Base-by-base conservation (phyloP, 371 early-diverging fungal genomes). In the Apophysomyces variabilis region DNA sequence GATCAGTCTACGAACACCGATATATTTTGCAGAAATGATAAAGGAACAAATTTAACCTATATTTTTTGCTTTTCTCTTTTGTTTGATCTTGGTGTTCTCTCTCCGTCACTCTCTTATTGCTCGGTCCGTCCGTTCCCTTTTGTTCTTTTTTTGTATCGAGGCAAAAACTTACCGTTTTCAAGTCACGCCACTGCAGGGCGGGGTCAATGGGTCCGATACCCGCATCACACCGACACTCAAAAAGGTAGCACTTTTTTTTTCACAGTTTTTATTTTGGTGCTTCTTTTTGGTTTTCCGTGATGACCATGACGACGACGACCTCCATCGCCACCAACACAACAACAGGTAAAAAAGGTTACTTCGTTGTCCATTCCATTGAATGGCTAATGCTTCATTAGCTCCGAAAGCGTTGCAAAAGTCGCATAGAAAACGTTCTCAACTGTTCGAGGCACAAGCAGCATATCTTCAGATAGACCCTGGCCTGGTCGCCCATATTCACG, bases 381-480 rank as follows among this genome's bases (percentile, higher is more conserved):
- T 50, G n/a, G 9, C 3, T 26, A 18, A 21, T 21, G 21, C 1
- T 41, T 61, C 12, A 32, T 26, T 46, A 16, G 18, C 9, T 5
- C 54, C 54, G 54, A 50, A 50, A 26, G 21, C 9, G 21, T 7
- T 50, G 32, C 54, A 21, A 21, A 50, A 50, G 21, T 18, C 21
- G 7, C 54, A 50, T 50, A 44, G 37, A 32, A 61, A 36, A 45
- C 61, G 61, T 45, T 61, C 36, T 16, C 32, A 21, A 13, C 44
- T 61, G 36, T 69, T 73, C 58, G 66, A 66, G 60, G 69, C 62
- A 38, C 73, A 73, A 61, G 46, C 59, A n/a, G 47, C 58, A 16
- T 66, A 66, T 11, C 69, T 73, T 38, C 69, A 66, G 46, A 26
- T 46, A 2, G 37, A 69, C 32, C 73, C 73, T 47, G 46, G 56